Evolutionary conservation across 345 rosid species (phyloP).

Genomic region (Viola odorata): DNA sequence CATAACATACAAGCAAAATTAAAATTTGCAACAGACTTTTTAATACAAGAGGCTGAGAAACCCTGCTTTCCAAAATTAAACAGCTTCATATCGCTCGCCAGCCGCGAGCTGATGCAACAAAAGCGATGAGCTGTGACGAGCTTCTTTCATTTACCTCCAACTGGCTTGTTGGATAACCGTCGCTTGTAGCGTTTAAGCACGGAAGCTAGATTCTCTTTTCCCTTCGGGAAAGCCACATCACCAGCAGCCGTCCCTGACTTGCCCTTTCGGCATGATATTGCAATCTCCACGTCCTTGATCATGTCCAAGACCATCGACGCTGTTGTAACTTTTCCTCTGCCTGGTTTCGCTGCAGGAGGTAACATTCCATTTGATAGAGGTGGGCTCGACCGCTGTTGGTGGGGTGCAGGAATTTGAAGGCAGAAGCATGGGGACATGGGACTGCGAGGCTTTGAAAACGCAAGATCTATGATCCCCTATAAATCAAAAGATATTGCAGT

Average conservation of each 20-base stretch:
- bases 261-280: slow-evolving; percentile 87
- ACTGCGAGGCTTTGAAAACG: slow-evolving; percentile 69
- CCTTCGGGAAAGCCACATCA: slow-evolving; percentile 91
- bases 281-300: slow-evolving; percentile 85
- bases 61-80: slow-evolving; percentile 30
- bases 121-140: slow-evolving; percentile 22
- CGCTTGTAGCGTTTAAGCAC: slow-evolving; percentile 96
- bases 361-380: slow-evolving; percentile 62
- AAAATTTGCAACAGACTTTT: slow-evolving; percentile 29
- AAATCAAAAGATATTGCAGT: slow-evolving; percentile 8
- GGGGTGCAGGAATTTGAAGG: slow-evolving; percentile 50
- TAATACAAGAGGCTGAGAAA: slow-evolving; percentile 17
- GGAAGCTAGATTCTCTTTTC: slow-evolving; percentile 93
- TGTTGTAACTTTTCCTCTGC: slow-evolving; percentile 75
- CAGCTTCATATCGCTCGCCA: slow-evolving; percentile 16
- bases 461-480: slow-evolving; percentile 83
- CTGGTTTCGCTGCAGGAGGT: slow-evolving; percentile 67
- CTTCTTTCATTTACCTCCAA: slow-evolving; percentile 29
- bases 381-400: slow-evolving; percentile 52
- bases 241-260: slow-evolving; percentile 93
- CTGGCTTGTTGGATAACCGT: slow-evolving; percentile 53
- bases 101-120: slow-evolving; percentile 12
- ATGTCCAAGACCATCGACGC: slow-evolving; percentile 57
- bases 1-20: slow-evolving; percentile 21
- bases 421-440: slow-evolving; percentile 82